Evolutionary conservation across 2,329 filamentous ascomycete genomes (phyloP).

Genomic region (Ophiostoma fasciatum): DNA sequence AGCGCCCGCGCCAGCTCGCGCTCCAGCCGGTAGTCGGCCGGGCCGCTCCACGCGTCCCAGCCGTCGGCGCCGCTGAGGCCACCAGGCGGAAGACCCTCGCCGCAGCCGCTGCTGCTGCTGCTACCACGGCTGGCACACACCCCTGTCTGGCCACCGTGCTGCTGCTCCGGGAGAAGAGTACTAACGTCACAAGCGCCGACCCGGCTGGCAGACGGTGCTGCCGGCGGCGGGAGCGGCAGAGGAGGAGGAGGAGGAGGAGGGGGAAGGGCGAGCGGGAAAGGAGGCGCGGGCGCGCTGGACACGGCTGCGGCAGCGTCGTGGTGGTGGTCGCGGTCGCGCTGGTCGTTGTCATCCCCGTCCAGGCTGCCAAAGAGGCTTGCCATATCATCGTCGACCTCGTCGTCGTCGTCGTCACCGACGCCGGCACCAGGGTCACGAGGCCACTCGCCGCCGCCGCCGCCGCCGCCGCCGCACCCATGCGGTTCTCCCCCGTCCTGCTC

Average conservation of each 20-base stretch:
- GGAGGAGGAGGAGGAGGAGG: not conserved
- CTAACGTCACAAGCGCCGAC: constrained; percentile 4
- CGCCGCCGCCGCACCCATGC: not conserved
- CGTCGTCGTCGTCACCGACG: not conserved
- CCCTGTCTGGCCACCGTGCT: not conserved
- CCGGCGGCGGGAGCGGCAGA: not conserved
- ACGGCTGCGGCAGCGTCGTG: not conserved
- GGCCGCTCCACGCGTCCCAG: too few relatives aligned
- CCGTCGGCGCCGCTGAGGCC: not conserved
- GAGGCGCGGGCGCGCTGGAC: not conserved
- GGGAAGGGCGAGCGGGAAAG: not conserved
- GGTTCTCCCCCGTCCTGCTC: not conserved
- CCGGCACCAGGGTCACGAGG: not conserved
- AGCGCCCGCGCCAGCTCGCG: not conserved
- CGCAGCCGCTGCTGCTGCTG: not conserved
- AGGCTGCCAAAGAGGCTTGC: constrained; percentile 5
- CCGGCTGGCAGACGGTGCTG: not conserved
- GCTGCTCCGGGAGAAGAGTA: constrained; percentile 5
- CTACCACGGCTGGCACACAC: not conserved
- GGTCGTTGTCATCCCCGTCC: not conserved
- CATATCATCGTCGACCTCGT: constrained; percentile 1
- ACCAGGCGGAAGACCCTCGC: not conserved
- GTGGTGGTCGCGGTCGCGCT: not conserved
- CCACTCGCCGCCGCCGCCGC: not conserved
- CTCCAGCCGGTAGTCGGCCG: too few relatives aligned